These are phyloP conservation scores for Lasiosphaeriaceae sp. DNA, from an alignment of 495 filamentous ascomycete genomes.

Conservation along the genomic window DNA sequence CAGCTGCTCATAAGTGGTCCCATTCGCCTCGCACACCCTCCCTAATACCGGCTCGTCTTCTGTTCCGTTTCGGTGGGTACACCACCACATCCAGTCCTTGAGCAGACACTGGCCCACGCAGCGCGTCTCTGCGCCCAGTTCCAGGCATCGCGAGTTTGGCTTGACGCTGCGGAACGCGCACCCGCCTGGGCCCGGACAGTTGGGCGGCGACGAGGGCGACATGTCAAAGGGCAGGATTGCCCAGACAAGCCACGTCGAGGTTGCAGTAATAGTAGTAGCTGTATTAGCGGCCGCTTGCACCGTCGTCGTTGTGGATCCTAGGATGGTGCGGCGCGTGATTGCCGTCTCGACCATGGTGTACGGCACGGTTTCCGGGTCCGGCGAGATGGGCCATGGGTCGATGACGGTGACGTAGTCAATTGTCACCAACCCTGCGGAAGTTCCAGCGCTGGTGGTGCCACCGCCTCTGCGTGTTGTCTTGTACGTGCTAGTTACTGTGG, in stretches of 20 bases:
- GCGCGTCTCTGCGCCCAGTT: conserved; percentile 10
- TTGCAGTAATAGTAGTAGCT: not conserved
- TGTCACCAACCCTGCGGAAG: not conserved
- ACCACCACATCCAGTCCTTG: conserved; percentile 22
- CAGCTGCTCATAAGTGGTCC: not conserved
- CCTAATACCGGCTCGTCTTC: conserved; percentile 32
- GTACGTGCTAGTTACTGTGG: conserved; percentile 13
- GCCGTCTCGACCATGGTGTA: conserved; percentile 9
- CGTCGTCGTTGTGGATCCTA: not conserved
- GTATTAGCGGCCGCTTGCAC: not conserved
- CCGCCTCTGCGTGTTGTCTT: too few relatives aligned
- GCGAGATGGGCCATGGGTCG: conserved; percentile 17
- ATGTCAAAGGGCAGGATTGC: conserved; percentile 13
- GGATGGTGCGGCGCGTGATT: conserved; percentile 9
- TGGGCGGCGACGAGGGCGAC: conserved; percentile 26
- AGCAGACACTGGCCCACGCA: conserved; percentile 18
- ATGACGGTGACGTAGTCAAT: conserved; percentile 17
- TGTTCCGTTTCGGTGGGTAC: not conserved
- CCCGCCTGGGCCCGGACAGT: conserved; percentile 26
- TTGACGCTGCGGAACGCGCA: conserved; percentile 11
- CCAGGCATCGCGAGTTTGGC: conserved; percentile 12
- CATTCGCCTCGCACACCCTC: conserved; percentile 39
- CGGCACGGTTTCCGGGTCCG: conserved; percentile 12
- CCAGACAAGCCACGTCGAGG: conserved; percentile 13
- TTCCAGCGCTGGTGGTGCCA: not conserved